phyloP scores from a whole-genome alignment of 1,139 yeast genomes.

The Wickerhamomyces sp. region DNA sequence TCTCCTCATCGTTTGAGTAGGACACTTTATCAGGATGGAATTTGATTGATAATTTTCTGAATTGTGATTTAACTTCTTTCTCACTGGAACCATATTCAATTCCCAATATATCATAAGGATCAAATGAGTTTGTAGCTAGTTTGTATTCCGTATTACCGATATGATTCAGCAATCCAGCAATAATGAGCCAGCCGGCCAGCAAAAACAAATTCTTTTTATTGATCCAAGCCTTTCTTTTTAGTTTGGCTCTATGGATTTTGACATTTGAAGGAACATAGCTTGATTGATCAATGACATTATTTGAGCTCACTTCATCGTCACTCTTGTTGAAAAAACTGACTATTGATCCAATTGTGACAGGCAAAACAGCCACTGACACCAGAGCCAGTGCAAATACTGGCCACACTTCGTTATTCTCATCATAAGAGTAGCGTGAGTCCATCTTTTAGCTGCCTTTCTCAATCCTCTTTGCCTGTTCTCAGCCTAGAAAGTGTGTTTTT shows the following conservation, averaged over 20 bases:
- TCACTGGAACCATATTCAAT: slow-evolving; percentile 67
- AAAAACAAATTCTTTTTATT: slow-evolving; percentile 43
- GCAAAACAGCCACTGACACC: slow-evolving; percentile 56
- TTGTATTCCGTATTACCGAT: slow-evolving; percentile 39
- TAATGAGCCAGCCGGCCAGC: slow-evolving; percentile 63
- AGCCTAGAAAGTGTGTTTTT: too few relatives aligned
- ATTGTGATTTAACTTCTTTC: slow-evolving; percentile 73
- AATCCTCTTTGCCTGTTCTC: too few relatives aligned
- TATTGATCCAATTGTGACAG: slow-evolving; percentile 44
- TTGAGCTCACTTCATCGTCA: not conserved
- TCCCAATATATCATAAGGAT: slow-evolving; percentile 86
- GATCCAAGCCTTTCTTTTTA: slow-evolving; percentile 34
- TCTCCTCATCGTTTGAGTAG: slow-evolving; percentile 58
- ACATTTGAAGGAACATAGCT: slow-evolving; percentile 25
- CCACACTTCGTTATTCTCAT: slow-evolving; percentile 90
- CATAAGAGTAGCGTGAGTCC: slow-evolving; percentile 50
- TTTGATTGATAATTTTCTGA: slow-evolving; percentile 79
- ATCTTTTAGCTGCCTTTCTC: not conserved
- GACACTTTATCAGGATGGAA: slow-evolving; percentile 90
- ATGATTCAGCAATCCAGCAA: slow-evolving; percentile 45
- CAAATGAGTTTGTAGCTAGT: slow-evolving; percentile 54
- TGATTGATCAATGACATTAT: slow-evolving; percentile 1
- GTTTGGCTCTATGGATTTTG: slow-evolving; percentile 32
- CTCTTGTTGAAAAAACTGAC: not conserved
- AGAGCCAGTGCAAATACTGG: slow-evolving; percentile 82